Evolutionary conservation across 352 stramenopile species (phyloP).

Genomic region (Phytophthora palmivora): DNA sequence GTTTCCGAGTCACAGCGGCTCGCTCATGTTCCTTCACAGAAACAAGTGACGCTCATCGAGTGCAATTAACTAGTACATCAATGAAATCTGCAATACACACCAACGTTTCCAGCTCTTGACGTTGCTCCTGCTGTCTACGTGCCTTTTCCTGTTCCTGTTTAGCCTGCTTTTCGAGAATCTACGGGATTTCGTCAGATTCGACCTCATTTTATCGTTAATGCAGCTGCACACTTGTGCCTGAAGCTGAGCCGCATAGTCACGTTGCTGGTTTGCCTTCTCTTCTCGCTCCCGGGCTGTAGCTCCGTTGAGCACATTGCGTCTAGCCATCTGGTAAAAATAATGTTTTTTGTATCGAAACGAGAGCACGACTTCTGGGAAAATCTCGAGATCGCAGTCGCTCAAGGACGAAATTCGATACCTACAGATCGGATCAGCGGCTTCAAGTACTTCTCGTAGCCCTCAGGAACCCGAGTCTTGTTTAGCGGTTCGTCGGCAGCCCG

Average conservation of each 20-base stretch:
- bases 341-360: no score
- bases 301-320: conserved; percentile 51
- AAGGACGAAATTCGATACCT: no score
- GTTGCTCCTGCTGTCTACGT: conserved; percentile 52
- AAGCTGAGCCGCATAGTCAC: conserved; percentile 71
- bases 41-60: background rate
- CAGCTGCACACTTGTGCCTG: conserved; percentile 57
- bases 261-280: conserved; percentile 56
- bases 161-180: conserved; percentile 60
- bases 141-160: conserved; percentile 49
- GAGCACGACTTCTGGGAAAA: no score
- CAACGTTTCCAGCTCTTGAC: conserved; percentile 52
- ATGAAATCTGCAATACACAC: conserved; percentile 17
- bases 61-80: background rate
- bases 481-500: no score
- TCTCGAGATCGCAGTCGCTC: no score
- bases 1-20: conserved; percentile 15
- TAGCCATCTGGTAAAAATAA: no score
- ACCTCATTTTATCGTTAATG: background rate
- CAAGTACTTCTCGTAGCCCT: no score
- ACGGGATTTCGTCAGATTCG: background rate
- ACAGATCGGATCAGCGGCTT: no score
- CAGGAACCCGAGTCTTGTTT: no score
- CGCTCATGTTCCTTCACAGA: conserved; percentile 22
- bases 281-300: conserved; percentile 57